Percentiles rank a stretch among this genome's conserved stretches.
These are phyloP conservation scores for Proliferodiscus dingleyae DNA, from an alignment of 2,329 filamentous ascomycete genomes.

Conservation along the genomic window DNA sequence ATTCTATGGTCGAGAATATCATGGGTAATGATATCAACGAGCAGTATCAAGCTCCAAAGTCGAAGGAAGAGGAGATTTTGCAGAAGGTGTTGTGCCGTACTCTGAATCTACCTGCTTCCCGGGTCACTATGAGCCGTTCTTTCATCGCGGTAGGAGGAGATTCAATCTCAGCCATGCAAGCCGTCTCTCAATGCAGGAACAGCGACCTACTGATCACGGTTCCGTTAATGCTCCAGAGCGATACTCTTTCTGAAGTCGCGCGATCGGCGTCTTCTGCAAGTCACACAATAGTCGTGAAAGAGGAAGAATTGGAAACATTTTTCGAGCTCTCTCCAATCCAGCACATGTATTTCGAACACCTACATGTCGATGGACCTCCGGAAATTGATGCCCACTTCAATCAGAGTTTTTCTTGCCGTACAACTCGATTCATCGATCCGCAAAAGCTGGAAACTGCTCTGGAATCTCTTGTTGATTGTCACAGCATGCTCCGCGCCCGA, in stretches of 20 bases:
- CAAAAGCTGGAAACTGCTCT: background rate
- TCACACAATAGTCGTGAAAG: background rate
- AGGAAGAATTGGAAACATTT: background rate
- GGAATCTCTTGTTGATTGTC: background rate
- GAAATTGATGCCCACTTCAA: slow-evolving; percentile 17
- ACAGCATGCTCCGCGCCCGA: background rate
- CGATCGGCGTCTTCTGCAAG: too few relatives aligned
- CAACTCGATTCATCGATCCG: background rate
- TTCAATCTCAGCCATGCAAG: slow-evolving; percentile 21
- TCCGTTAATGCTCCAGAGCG: background rate
- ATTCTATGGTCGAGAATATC: too few relatives aligned
- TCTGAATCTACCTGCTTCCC: slow-evolving; percentile 32
- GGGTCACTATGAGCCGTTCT: slow-evolving; percentile 27
- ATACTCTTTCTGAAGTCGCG: background rate
- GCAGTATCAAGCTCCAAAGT: background rate
- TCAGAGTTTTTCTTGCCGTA: slow-evolving; percentile 11
- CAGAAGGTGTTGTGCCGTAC: slow-evolving; percentile 37
- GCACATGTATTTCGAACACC: slow-evolving; percentile 11
- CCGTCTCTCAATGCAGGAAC: slow-evolving; percentile 1
- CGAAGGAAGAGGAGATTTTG: slow-evolving; percentile 16
- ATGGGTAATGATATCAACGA: background rate
- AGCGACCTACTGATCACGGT: slow-evolving; percentile 3
- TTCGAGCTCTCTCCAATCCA: slow-evolving; percentile 18
- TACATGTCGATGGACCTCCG: too few relatives aligned
- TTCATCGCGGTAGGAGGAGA: slow-evolving; percentile 40